Evolutionary conservation across 2,329 filamentous ascomycete species (phyloP).

Genomic region (Colletotrichum aenigma): DNA sequence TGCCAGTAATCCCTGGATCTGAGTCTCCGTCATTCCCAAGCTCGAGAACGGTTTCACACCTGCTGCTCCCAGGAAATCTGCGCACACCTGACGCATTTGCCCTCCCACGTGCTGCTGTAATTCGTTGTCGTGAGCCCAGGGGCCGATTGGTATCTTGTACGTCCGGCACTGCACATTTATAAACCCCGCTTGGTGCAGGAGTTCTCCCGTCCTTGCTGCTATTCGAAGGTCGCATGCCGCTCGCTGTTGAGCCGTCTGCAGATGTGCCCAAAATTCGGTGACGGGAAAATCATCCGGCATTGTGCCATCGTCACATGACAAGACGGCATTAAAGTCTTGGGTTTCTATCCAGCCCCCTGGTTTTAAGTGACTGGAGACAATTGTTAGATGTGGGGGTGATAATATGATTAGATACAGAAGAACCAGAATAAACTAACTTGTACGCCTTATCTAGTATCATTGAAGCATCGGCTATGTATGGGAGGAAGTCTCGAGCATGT

Average conservation of each 20-base stretch:
- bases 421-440: neutral
- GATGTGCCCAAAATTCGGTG: neutral
- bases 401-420: neutral
- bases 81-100: neutral
- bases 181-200: neutral
- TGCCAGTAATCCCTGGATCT: neutral
- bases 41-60: neutral
- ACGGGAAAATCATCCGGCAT: neutral
- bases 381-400: neutral
- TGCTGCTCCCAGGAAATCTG: neutral
- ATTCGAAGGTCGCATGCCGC: neutral
- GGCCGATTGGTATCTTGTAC: neutral
- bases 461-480: neutral
- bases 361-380: slow-evolving; percentile 29
- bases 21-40: neutral
- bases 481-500: neutral
- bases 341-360: slow-evolving; percentile 52
- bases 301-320: slow-evolving; percentile 37
- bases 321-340: slow-evolving; percentile 45
- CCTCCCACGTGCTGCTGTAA: neutral
- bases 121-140: neutral
- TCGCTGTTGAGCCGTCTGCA: neutral
- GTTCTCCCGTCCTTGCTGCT: neutral
- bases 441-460: neutral
- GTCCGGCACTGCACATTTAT: neutral